These are phyloP conservation scores for Phanerochaete sordida DNA, from an alignment of 768 basidiomycete species.

Conservation along the genomic window DNA sequence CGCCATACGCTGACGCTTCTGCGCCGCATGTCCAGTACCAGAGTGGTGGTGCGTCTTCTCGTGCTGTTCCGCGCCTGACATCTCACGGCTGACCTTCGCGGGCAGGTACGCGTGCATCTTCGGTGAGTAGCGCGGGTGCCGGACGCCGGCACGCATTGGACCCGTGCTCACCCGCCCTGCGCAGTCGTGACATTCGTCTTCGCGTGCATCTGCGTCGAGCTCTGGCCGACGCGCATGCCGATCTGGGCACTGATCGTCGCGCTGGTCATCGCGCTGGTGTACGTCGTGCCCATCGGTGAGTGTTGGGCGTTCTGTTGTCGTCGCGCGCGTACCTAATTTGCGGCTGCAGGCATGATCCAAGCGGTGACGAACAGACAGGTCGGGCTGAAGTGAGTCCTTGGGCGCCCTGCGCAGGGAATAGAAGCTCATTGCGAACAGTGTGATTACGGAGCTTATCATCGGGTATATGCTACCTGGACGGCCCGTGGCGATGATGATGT, in stretches of 20 bases:
- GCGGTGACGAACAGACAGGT: constrained; percentile 77
- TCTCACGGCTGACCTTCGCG: background rate
- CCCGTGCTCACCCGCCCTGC: background rate
- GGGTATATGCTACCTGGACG: constrained; percentile 57
- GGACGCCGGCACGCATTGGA: background rate
- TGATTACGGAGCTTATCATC: constrained; percentile 69
- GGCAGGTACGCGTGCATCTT: constrained; percentile 35
- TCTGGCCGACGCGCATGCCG: constrained; percentile 64
- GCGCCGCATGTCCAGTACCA: constrained; percentile 32
- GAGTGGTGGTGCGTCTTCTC: constrained; percentile 40
- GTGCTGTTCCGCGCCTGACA: background rate
- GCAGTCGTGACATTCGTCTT: constrained; percentile 53
- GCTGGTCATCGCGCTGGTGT: constrained; percentile 44
- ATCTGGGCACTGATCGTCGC: constrained; percentile 64
- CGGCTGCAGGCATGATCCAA: constrained; percentile 51
- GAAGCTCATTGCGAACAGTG: constrained; percentile 31
- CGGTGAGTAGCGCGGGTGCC: constrained; percentile 16
- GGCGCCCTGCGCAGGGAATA: constrained; percentile 9
- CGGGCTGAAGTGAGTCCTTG: constrained; percentile 41
- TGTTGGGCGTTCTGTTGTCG: background rate
- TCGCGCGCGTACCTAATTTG: background rate
- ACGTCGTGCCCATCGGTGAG: constrained; percentile 67
- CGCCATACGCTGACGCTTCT: background rate
- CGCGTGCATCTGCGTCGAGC: constrained; percentile 53
- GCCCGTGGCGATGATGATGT: constrained; percentile 76